Conservation (phyloP, 2,329 filamentous ascomycete species). For the Cordyceps pruinosa region DNA sequence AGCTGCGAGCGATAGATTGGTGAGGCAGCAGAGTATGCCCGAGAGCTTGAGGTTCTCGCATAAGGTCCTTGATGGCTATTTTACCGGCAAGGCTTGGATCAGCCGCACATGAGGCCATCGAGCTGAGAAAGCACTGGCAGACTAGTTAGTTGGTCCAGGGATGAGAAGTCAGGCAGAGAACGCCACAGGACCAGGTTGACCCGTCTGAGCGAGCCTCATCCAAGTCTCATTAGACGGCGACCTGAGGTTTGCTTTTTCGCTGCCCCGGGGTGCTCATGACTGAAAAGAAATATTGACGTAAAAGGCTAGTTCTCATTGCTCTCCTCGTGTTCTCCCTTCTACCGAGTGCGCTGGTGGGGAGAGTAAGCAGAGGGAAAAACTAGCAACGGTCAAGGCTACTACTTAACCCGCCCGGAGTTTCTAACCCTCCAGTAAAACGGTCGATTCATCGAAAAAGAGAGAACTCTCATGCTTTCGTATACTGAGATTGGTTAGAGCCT, state of each 20-base stretch:
- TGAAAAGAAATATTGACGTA: not conserved
- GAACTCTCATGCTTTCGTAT: not conserved
- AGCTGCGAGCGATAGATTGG: not conserved
- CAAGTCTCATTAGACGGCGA: not conserved
- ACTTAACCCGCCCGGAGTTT: not conserved
- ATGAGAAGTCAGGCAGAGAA: not conserved
- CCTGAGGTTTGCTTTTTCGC: too few species aligned
- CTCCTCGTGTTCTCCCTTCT: not conserved
- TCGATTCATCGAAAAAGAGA: not conserved
- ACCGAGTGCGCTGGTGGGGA: not conserved
- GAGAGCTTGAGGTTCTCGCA: too few species aligned
- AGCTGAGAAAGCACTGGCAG: not conserved
- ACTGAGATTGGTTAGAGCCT: not conserved
- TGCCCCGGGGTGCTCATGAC: too few species aligned
- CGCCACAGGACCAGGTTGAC: not conserved
- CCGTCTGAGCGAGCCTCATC: not conserved
- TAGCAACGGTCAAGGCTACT: not conserved
- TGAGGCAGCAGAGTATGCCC: not conserved
- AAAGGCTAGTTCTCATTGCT: not conserved
- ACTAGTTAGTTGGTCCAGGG: not conserved
- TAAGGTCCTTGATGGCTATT: not conserved
- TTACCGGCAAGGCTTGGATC: not conserved
- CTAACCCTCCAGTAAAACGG: not conserved
- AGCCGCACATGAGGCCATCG: constrained; percentile 1
- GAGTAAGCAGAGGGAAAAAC: constrained; percentile 1